Conservation (phyloP, 257 asterid species). For the Linderniella brevidens region DNA sequence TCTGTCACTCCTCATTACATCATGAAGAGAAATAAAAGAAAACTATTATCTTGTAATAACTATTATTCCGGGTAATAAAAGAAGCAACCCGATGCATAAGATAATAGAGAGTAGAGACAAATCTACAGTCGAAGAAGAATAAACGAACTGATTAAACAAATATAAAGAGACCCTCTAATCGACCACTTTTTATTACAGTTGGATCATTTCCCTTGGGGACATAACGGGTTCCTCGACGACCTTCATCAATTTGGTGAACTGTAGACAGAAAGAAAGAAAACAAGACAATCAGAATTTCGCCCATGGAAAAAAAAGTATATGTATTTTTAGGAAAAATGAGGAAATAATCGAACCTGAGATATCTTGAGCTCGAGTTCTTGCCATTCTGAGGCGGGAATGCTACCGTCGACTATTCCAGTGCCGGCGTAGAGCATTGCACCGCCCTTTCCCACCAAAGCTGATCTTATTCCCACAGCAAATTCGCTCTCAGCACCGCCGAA, state of each 20-base stretch:
- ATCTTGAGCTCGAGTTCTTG: slow-evolving; percentile 89
- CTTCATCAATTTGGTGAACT: slow-evolving; percentile 89
- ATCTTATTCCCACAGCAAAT: slow-evolving; percentile 92
- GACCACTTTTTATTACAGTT: slow-evolving; percentile 9
- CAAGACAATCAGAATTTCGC: neutral
- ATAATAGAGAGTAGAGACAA: too few relatives aligned
- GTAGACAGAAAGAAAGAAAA: neutral
- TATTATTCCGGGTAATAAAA: too few relatives aligned
- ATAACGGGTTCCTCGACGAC: slow-evolving; percentile 21
- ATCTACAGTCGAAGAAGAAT: too few relatives aligned
- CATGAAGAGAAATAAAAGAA: too few relatives aligned
- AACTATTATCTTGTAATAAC: too few relatives aligned
- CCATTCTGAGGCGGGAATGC: slow-evolving; percentile 71
- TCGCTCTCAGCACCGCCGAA: slow-evolving; percentile 94
- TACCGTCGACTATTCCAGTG: slow-evolving; percentile 82
- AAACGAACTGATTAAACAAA: too few relatives aligned
- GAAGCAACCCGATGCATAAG: too few relatives aligned
- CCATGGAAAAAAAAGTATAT: neutral
- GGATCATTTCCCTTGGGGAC: slow-evolving; percentile 21
- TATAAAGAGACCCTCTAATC: too few relatives aligned
- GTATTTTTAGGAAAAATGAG: neutral
- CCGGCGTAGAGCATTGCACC: slow-evolving; percentile 58
- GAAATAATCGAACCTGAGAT: slow-evolving; percentile 44
- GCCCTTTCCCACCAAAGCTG: slow-evolving; percentile 85
- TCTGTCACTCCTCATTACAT: too few relatives aligned